Conservation (phyloP, 768 basidiomycete species). For the Podaxis pistillaris region DNA sequence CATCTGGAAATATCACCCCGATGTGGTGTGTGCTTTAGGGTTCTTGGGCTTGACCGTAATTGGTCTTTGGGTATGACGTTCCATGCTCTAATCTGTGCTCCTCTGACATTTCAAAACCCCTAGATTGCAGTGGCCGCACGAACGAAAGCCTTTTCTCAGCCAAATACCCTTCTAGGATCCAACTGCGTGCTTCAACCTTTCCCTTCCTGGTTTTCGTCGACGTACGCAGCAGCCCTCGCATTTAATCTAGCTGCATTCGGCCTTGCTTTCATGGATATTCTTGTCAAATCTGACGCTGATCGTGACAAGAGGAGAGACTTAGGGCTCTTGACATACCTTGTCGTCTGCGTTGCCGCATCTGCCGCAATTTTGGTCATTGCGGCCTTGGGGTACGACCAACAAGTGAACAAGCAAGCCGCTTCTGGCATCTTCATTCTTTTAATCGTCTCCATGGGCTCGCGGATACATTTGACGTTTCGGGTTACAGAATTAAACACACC, state of each 20-base stretch:
- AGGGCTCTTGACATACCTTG: background rate
- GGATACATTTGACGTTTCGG: conserved; percentile 25
- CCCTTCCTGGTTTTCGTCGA: conserved; percentile 31
- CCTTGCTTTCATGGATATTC: background rate
- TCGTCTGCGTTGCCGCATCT: conserved; percentile 25
- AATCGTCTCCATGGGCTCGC: conserved; percentile 30
- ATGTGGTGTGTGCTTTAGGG: conserved; percentile 21
- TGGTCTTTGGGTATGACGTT: conserved; percentile 28
- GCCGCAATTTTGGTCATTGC: conserved; percentile 27
- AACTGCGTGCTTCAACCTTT: conserved; percentile 32
- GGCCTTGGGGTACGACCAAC: conserved; percentile 23
- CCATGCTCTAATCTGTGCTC: background rate
- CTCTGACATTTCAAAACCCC: background rate
- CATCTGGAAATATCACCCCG: conserved; percentile 28
- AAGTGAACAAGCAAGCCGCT: conserved; percentile 27
- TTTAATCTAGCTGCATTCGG: conserved; percentile 5
- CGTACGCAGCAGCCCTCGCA: conserved; percentile 22
- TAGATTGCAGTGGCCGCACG: conserved; percentile 33
- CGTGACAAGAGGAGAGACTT: background rate
- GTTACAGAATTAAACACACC: background rate
- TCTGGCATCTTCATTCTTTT: conserved; percentile 28
- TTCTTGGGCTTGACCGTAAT: conserved; percentile 23
- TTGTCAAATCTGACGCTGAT: background rate
- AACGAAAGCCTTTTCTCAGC: conserved; percentile 24
- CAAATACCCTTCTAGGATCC: conserved; percentile 28